These are phyloP conservation scores for Exidia glandulosa DNA, from an alignment of 768 basidiomycete species.

Conservation along the genomic window DNA sequence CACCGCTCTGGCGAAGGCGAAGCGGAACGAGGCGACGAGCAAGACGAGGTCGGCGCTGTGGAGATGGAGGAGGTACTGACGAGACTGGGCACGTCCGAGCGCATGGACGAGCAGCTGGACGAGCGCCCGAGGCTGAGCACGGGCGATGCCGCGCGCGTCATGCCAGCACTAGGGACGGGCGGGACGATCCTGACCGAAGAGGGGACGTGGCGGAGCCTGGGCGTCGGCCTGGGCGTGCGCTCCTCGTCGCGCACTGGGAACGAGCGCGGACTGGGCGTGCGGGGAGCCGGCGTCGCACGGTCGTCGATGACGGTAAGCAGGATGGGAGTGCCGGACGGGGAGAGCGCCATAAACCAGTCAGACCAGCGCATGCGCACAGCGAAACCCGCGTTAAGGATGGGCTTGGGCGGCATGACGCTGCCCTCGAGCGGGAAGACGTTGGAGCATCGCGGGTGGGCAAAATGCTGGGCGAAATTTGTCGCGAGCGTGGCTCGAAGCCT, in stretches of 20 bases:
- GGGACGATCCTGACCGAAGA: not conserved
- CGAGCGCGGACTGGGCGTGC: too few relatives aligned
- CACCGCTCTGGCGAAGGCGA: not conserved
- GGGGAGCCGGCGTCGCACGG: not conserved
- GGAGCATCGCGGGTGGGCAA: not conserved
- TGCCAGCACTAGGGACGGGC: conserved; percentile 18
- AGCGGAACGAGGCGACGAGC: not conserved
- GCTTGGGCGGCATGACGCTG: not conserved
- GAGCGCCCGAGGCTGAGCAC: not conserved
- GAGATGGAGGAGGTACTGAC: not conserved
- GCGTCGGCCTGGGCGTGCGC: too few relatives aligned
- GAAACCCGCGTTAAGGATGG: not conserved
- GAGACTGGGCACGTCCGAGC: not conserved
- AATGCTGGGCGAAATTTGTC: not conserved
- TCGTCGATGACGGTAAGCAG: not conserved
- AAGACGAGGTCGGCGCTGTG: not conserved
- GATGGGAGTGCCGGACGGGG: not conserved
- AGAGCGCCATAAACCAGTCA: not conserved
- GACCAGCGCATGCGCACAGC: not conserved
- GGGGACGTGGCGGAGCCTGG: too few relatives aligned
- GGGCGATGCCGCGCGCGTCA: conserved; percentile 31
- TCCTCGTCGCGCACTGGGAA: too few relatives aligned
- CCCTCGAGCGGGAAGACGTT: not conserved
- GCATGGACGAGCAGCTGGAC: not conserved
- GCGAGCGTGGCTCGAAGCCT: not conserved